Evolutionary conservation across 2,329 filamentous ascomycete species (phyloP), one percentile per base, ranked within the genome.

Genomic region (Ascochyta rabiei): DNA sequence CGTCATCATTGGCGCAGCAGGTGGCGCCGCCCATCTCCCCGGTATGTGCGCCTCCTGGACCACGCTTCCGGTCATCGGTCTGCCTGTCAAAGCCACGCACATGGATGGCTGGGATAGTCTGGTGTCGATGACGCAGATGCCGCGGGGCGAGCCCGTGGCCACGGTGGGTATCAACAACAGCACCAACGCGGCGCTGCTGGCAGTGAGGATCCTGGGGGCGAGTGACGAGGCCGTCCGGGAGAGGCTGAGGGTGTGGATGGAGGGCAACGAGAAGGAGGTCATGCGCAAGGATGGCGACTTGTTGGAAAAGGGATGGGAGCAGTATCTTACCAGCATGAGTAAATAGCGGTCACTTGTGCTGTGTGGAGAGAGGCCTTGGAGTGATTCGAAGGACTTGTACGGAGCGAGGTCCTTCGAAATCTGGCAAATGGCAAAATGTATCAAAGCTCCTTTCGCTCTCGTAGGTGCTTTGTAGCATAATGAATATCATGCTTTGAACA

Each of bases 231-330:
- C 76, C n/a, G 79, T 89, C n/a, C 75, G 80, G 44, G 75, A 82
- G 54, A 80, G 81, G 63, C 80, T 90, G 78, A 81, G 80, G 58
- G 75, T 80, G 16, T 91, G 89, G 69, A 84, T 86, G 71, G 75
- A 80, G 45, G 79, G 83, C 7, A 87, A 89, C 77, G 83, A 84
- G 70, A 77, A 80, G 51, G 85, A 88, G 65, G 89, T 91, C 2
- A 73, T 84, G 58, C 80, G 75, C 23, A 90, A 90, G 77, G 87
- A 86, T 34, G 75, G 70, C 19, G 80, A 73, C 66, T 67, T 91
- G 59, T 72, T 81, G 56, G 80, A 84, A 48, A 74, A 82, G 35
- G 86, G 86, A 0, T 84, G 80, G 69, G 75, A 83, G 61, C 76
- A 74, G 38, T 88, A 89, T 70, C 68, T 86, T 31, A 64, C 66